A percentile compares a stretch with the other conserved stretches of the same genome.
These are phyloP conservation scores for Hericium rajendrae DNA, from an alignment of 768 basidiomycete species.

Conservation along the genomic window DNA sequence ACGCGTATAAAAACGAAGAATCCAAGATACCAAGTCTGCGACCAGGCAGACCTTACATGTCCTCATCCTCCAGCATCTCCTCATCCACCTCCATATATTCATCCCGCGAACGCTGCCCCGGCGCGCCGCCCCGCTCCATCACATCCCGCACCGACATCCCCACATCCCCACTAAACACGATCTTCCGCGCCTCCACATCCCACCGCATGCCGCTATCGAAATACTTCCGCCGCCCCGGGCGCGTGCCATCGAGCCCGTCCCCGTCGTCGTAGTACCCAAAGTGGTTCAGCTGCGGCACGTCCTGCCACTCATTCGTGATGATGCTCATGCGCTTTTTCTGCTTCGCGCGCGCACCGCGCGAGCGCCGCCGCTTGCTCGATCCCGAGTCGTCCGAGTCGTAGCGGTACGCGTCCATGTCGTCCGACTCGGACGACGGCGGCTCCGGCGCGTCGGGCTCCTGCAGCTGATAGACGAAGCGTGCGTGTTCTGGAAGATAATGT, in stretches of 20 bases:
- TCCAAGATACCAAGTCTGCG: too few relatives aligned
- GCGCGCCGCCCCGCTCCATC: slow-evolving; percentile 11
- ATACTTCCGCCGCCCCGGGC: slow-evolving; percentile 2
- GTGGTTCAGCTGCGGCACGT: slow-evolving; percentile 36
- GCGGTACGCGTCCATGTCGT: slow-evolving; percentile 17
- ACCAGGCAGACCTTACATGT: neutral
- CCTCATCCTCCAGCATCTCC: slow-evolving; percentile 10
- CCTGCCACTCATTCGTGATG: slow-evolving; percentile 48
- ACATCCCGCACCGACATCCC: slow-evolving; percentile 11
- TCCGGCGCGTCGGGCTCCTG: slow-evolving; percentile 19
- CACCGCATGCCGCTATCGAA: slow-evolving; percentile 13
- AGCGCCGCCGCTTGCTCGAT: slow-evolving; percentile 16
- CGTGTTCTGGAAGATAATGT: slow-evolving; percentile 64
- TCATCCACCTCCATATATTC: slow-evolving; percentile 12
- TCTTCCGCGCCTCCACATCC: slow-evolving; percentile 11
- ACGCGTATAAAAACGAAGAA: too few relatives aligned
- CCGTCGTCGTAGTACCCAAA: slow-evolving; percentile 31
- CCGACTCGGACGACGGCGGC: slow-evolving; percentile 20
- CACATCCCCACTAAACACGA: slow-evolving; percentile 9
- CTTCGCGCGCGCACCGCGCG: slow-evolving; percentile 20
- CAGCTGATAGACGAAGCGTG: slow-evolving; percentile 42
- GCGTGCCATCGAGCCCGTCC: slow-evolving; percentile 18
- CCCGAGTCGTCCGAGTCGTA: slow-evolving; percentile 34
- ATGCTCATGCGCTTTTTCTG: slow-evolving; percentile 58
- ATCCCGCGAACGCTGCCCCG: slow-evolving; percentile 1